A percentile compares a stretch with the other conserved stretches of the same genome.
Conservation (phyloP, 2,329 filamentous ascomycete species). For the Exophiala lecanii-corni region DNA sequence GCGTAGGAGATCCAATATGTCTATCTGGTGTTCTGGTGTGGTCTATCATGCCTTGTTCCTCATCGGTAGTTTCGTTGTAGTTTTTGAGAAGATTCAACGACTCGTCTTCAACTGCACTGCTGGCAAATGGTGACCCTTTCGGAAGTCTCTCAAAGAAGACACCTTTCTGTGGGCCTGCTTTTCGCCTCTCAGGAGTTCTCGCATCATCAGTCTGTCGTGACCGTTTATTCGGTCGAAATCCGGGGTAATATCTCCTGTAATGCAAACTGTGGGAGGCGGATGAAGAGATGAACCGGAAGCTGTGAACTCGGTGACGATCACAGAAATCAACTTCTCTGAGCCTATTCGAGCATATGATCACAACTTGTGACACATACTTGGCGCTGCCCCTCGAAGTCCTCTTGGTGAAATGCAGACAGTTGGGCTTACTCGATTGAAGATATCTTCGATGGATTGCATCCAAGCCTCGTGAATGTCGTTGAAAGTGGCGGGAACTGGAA, state of each 20-base stretch:
- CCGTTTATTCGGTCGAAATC: no score
- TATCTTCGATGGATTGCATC: constrained; percentile 18
- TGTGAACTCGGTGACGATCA: constrained; percentile 10
- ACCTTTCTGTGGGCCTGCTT: neutral
- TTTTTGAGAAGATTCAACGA: neutral
- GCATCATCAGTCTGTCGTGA: no score
- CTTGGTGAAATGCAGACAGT: constrained; percentile 39
- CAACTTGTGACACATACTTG: constrained; percentile 13
- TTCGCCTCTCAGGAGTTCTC: no score
- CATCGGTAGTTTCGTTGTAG: constrained; percentile 1
- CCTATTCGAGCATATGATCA: constrained; percentile 19
- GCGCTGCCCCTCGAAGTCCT: constrained; percentile 14
- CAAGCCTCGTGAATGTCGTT: constrained; percentile 23
- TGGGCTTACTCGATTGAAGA: constrained; percentile 24
- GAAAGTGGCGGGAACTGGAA: constrained; percentile 19
- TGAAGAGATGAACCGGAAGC: constrained; percentile 21
- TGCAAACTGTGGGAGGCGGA: constrained; percentile 23
- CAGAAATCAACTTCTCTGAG: constrained; percentile 27
- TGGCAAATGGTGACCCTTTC: no score
- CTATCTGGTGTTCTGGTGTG: no score
- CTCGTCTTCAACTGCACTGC: no score
- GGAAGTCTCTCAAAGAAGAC: neutral
- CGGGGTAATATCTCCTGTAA: constrained; percentile 11
- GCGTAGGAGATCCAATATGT: no score
- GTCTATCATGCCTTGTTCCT: no score